Percentiles rank a stretch among this genome's conserved stretches.
phyloP scores from a whole-genome alignment of 2,329 filamentous ascomycete genomes.

The Thielaviopsis punctulata region DNA sequence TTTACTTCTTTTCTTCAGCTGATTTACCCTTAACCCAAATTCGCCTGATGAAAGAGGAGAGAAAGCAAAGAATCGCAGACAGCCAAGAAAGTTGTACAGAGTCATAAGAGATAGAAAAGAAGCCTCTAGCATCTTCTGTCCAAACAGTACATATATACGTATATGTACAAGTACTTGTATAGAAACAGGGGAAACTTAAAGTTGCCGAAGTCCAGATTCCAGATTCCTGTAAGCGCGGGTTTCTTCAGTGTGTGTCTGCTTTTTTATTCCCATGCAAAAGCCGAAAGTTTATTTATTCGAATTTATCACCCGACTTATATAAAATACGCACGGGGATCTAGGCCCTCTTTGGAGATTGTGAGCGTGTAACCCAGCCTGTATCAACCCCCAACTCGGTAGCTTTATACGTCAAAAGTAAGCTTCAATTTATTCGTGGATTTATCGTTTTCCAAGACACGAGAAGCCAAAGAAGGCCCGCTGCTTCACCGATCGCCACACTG shows the following conservation, averaged over 20 bases:
- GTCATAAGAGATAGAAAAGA: not conserved
- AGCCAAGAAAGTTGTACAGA: not conserved
- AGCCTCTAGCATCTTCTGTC: not conserved
- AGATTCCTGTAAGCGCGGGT: not conserved
- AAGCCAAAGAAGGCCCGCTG: not conserved
- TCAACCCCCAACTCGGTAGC: too few species aligned
- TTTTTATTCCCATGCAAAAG: not conserved
- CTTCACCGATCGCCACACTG: not conserved
- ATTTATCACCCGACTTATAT: not conserved
- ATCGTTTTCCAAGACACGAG: not conserved
- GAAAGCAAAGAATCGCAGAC: too few species aligned
- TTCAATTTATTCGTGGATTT: not conserved
- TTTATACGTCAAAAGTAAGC: not conserved
- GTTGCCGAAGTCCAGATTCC: not conserved
- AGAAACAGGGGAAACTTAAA: too few species aligned
- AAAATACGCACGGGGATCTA: too few species aligned
- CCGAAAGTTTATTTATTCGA: not conserved
- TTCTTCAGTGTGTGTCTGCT: not conserved
- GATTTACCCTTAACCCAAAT: not conserved
- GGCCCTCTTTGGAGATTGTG: too few species aligned
- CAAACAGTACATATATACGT: not conserved
- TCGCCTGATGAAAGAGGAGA: not conserved
- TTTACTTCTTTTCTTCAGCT: not conserved
- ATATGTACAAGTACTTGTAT: too few species aligned
- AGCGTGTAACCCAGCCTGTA: too few species aligned